These are phyloP conservation scores for Coriaria nepalensis DNA, from an alignment of 306 rosid species.

Conservation along the genomic window DNA sequence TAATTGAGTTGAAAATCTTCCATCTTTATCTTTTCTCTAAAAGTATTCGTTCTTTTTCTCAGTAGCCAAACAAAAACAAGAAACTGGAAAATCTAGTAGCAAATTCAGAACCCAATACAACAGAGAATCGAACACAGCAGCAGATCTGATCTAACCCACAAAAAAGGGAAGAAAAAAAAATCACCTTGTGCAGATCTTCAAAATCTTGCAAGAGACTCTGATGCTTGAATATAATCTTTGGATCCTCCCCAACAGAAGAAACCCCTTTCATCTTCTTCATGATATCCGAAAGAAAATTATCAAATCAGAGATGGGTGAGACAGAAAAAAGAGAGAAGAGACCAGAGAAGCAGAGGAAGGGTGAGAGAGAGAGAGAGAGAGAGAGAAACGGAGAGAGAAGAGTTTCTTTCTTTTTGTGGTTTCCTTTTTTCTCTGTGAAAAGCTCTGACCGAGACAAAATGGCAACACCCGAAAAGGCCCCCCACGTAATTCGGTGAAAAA, in stretches of 20 bases:
- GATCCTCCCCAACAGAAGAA: slow-evolving; percentile 38
- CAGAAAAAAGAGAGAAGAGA: slow-evolving; percentile 6
- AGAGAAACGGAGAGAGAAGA: slow-evolving; percentile 38
- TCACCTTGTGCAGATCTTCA: slow-evolving; percentile 65
- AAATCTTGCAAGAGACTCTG: slow-evolving; percentile 76
- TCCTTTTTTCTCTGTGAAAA: slow-evolving; percentile 83
- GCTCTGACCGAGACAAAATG: slow-evolving; percentile 76
- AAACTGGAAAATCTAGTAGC: not conserved
- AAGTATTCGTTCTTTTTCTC: not conserved
- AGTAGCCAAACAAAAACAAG: slow-evolving; percentile 5
- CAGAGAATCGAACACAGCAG: slow-evolving; percentile 10
- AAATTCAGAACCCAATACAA: slow-evolving; percentile 8
- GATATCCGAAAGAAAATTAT: slow-evolving; percentile 15
- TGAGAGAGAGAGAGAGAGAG: slow-evolving; percentile 11
- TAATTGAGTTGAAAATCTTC: too few species aligned
- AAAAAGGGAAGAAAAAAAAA: too few species aligned
- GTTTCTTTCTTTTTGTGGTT: slow-evolving; percentile 28
- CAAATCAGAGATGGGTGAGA: too few species aligned
- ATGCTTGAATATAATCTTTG: slow-evolving; percentile 50
- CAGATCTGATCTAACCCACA: slow-evolving; percentile 33
- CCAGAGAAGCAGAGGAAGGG: slow-evolving; percentile 6
- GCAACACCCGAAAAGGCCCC: slow-evolving; percentile 81
- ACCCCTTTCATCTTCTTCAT: slow-evolving; percentile 83
- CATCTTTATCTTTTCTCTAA: not conserved
- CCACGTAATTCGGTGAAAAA: slow-evolving; percentile 98